Conservation (phyloP, 2,329 filamentous ascomycete genomes). For the Reticulascus tulasneorum region DNA sequence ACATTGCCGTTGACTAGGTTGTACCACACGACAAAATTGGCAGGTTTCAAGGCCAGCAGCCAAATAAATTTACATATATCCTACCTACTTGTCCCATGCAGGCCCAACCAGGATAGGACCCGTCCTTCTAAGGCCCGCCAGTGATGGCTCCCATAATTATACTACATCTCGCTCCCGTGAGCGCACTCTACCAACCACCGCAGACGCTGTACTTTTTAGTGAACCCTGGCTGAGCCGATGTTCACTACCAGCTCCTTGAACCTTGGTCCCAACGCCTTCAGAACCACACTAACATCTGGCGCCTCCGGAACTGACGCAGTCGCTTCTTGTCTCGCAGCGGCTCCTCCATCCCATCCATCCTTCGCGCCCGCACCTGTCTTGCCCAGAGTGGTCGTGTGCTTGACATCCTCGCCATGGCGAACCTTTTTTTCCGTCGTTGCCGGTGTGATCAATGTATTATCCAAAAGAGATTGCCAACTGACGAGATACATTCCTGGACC, state of each 20-base stretch:
- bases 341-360: conserved; percentile 18
- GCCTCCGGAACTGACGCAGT: conserved; percentile 22
- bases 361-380: conserved; percentile 34
- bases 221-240: too few species aligned
- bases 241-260: conserved; percentile 31
- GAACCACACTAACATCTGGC: conserved; percentile 38
- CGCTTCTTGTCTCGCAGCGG: conserved; percentile 24
- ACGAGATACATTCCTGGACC: conserved; percentile 71
- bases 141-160: too few species aligned
- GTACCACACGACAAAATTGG: too few species aligned
- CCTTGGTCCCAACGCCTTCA: conserved; percentile 33
- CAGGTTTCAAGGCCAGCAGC: too few species aligned
- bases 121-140: too few species aligned
- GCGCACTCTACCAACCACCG: too few species aligned
- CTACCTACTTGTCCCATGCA: too few species aligned
- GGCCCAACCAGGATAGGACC: too few species aligned
- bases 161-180: too few species aligned
- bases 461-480: conserved; percentile 68
- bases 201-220: too few species aligned
- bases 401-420: conserved; percentile 50
- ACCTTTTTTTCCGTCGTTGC: conserved; percentile 46
- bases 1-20: too few species aligned
- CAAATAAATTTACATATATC: too few species aligned
- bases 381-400: conserved; percentile 35
- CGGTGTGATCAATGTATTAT: conserved; percentile 67